phyloP scores from a whole-genome alignment of 2,329 filamentous ascomycete species.

The Pezicula carpinea region DNA sequence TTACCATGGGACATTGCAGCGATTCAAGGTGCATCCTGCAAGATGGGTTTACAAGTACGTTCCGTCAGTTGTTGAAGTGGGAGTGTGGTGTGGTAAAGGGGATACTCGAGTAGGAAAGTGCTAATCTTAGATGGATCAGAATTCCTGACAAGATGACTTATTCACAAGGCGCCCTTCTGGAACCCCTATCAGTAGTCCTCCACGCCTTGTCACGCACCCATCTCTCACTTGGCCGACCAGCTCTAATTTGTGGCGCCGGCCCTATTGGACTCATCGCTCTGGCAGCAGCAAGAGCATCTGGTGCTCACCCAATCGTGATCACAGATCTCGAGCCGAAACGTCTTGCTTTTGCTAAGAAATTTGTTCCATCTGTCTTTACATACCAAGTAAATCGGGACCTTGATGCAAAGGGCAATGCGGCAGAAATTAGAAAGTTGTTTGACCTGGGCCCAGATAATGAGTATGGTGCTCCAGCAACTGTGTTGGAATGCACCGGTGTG shows the following conservation, averaged over 20 bases:
- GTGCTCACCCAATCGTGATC: constrained; percentile 58
- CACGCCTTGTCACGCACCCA: constrained; percentile 52
- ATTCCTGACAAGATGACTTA: constrained; percentile 53
- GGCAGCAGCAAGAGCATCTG: constrained; percentile 54
- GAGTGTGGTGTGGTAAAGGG: too few relatives aligned
- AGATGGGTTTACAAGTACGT: constrained; percentile 46
- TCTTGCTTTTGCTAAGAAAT: constrained; percentile 51
- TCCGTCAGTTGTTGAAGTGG: neutral
- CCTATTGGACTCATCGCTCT: constrained; percentile 58
- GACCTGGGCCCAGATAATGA: constrained; percentile 32
- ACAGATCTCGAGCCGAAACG: constrained; percentile 55
- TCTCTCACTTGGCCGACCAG: constrained; percentile 49
- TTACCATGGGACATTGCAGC: constrained; percentile 54
- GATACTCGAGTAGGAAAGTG: too few relatives aligned
- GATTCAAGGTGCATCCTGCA: constrained; percentile 58
- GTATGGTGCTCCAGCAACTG: constrained; percentile 51
- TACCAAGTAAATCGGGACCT: constrained; percentile 47
- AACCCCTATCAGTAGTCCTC: constrained; percentile 59
- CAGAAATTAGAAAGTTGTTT: constrained; percentile 49
- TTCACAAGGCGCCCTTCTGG: constrained; percentile 57
- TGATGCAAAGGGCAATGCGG: constrained; percentile 44
- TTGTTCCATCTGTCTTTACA: constrained; percentile 48
- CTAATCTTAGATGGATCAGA: neutral
- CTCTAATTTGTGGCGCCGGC: constrained; percentile 57
- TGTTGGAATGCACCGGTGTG: constrained; percentile 63